A percentile compares a stretch with the other conserved stretches of the same genome.
Evolutionary conservation across 2,329 filamentous ascomycete genomes (phyloP).

Genomic region (Paraphaeosphaeria minitans): DNA sequence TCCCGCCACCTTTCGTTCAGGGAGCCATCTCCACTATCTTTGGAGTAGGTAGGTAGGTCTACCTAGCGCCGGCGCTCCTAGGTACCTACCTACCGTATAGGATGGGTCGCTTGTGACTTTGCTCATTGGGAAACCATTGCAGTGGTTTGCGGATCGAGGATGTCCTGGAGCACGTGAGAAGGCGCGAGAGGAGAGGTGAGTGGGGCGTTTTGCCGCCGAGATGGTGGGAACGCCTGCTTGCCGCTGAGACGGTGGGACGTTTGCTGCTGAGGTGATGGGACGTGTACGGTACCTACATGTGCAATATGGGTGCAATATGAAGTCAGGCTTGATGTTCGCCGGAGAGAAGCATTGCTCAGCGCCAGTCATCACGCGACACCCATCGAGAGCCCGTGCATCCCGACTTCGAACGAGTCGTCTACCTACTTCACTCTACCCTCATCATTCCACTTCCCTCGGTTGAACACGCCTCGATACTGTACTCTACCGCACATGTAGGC

Average conservation of each 20-base stretch:
- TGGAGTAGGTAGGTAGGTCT: too few relatives aligned
- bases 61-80: constrained; percentile 5
- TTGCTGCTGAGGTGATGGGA: constrained; percentile 1
- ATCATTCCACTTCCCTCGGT: background rate
- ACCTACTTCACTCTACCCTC: background rate
- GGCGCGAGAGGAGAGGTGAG: background rate
- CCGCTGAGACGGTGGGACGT: background rate
- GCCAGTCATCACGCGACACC: background rate
- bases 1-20: background rate
- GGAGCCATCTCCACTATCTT: background rate
- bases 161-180: background rate
- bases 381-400: background rate
- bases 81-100: too few relatives aligned
- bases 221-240: too few relatives aligned
- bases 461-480: background rate
- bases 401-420: too few relatives aligned
- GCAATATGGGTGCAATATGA: background rate
- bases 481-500: background rate
- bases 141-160: background rate
- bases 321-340: background rate
- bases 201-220: constrained; percentile 3
- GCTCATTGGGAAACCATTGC: background rate
- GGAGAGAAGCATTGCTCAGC: background rate
- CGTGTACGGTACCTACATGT: background rate
- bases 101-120: background rate